These are phyloP conservation scores for Juglanconis sp. DNA, from an alignment of 2,329 filamentous ascomycete species.

Conservation along the genomic window DNA sequence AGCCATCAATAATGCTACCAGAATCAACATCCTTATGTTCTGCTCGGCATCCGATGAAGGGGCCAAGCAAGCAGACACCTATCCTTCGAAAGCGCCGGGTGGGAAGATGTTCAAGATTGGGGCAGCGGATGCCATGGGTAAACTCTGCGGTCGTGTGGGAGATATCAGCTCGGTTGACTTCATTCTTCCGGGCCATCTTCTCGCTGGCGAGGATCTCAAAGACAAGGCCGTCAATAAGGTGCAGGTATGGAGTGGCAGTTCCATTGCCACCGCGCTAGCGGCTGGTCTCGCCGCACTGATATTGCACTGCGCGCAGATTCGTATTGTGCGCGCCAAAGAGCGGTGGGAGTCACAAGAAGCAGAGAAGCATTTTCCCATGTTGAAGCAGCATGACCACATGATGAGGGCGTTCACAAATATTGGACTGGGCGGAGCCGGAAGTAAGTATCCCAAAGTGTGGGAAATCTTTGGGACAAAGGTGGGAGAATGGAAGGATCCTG, in stretches of 20 bases:
- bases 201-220: neutral
- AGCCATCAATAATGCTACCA: constrained; percentile 26
- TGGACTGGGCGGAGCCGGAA: too few relatives aligned
- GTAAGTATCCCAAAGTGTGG: too few relatives aligned
- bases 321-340: too few relatives aligned
- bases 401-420: too few relatives aligned
- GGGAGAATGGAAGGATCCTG: too few relatives aligned
- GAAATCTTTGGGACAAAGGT: too few relatives aligned
- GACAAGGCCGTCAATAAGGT: too few relatives aligned
- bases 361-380: too few relatives aligned
- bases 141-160: constrained; percentile 20
- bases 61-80: constrained; percentile 14
- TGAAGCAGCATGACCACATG: too few relatives aligned
- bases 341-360: too few relatives aligned
- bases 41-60: constrained; percentile 34
- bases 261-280: constrained; percentile 28
- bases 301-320: constrained; percentile 21
- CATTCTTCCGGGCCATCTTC: constrained; percentile 25
- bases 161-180: constrained; percentile 26
- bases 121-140: constrained; percentile 23
- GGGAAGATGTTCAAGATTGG: constrained; percentile 26
- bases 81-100: constrained; percentile 15
- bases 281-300: constrained; percentile 29
- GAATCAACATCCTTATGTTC: constrained; percentile 34
- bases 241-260: constrained; percentile 19